Percentiles rank a stretch among this genome's conserved stretches.
Evolutionary conservation across 2,329 filamentous ascomycete genomes (phyloP).

Genomic region (Penicillium psychrosexuale): DNA sequence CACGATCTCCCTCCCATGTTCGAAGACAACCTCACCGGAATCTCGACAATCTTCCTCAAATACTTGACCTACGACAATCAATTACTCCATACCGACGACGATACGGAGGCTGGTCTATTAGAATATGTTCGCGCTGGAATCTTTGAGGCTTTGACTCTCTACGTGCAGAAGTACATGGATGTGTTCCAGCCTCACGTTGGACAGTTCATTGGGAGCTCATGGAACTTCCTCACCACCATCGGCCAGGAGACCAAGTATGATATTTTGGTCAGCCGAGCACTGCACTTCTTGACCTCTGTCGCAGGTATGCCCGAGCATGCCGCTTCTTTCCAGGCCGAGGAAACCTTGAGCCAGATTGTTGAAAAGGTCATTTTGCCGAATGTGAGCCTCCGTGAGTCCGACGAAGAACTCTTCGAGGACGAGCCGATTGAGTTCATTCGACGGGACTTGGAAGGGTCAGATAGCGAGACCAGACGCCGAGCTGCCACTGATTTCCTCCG

Average conservation of each 20-base stretch:
- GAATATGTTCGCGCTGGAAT: slow-evolving; percentile 92
- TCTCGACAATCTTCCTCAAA: slow-evolving; percentile 81
- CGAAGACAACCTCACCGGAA: slow-evolving; percentile 76
- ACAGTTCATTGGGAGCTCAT: slow-evolving; percentile 84
- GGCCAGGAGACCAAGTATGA: slow-evolving; percentile 91
- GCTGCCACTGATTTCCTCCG: slow-evolving; percentile 93
- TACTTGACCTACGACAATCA: slow-evolving; percentile 87
- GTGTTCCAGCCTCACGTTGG: slow-evolving; percentile 78
- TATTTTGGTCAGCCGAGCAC: slow-evolving; percentile 84
- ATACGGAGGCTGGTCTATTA: slow-evolving; percentile 78
- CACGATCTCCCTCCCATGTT: slow-evolving; percentile 94
- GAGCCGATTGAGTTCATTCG: slow-evolving; percentile 98
- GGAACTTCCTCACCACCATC: slow-evolving; percentile 83
- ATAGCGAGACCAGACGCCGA: slow-evolving; percentile 86
- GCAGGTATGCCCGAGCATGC: slow-evolving; percentile 75
- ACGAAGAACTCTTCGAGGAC: slow-evolving; percentile 94
- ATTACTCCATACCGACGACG: slow-evolving; percentile 79
- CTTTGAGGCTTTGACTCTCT: slow-evolving; percentile 84
- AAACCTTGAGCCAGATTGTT: slow-evolving; percentile 78
- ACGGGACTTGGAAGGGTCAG: slow-evolving; percentile 89
- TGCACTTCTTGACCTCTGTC: slow-evolving; percentile 91
- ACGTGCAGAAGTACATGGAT: slow-evolving; percentile 92
- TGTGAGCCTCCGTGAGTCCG: slow-evolving; percentile 83
- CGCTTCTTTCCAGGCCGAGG: slow-evolving; percentile 77
- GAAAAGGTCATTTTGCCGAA: slow-evolving; percentile 96